Evolutionary conservation across 129 eudicot species (phyloP).

Genomic region (Deinandra increscens): DNA sequence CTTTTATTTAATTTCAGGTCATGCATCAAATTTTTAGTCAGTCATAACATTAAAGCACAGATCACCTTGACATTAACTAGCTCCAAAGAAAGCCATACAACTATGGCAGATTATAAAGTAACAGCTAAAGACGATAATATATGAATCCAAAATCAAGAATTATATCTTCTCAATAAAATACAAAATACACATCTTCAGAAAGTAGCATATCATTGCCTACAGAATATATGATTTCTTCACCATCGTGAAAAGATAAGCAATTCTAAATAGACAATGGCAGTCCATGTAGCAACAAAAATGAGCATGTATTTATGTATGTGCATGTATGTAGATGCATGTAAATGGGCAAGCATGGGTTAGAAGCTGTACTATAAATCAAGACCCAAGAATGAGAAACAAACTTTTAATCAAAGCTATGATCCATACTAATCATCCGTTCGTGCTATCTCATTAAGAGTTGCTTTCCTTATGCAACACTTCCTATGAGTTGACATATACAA

Average conservation of each 20-base stretch:
- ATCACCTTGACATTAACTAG: slow-evolving; percentile 14
- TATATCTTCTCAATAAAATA: slow-evolving; percentile 11
- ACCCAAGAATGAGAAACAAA: neutral
- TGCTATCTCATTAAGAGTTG: neutral
- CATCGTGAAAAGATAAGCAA: neutral
- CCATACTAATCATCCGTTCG: neutral
- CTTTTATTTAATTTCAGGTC: slow-evolving; percentile 18
- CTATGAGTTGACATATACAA: slow-evolving; percentile 2
- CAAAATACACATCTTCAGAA: neutral
- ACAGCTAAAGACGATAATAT: neutral
- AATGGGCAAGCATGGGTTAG: slow-evolving; percentile 8
- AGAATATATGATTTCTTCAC: neutral
- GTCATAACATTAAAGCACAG: neutral
- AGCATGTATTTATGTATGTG: neutral
- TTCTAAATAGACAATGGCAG: neutral
- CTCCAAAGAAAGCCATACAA: neutral
- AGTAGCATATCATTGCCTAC: slow-evolving; percentile 10
- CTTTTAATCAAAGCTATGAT: neutral
- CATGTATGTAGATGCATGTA: neutral
- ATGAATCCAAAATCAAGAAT: neutral
- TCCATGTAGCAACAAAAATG: slow-evolving; percentile 2
- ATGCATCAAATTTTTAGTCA: neutral
- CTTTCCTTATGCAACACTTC: slow-evolving; percentile 12
- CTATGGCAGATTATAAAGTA: neutral
- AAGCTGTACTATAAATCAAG: neutral